Base-by-base conservation (phyloP, 228 moss, liverwort and hornwort species). In the Sphagnum magellanicum region DNA sequence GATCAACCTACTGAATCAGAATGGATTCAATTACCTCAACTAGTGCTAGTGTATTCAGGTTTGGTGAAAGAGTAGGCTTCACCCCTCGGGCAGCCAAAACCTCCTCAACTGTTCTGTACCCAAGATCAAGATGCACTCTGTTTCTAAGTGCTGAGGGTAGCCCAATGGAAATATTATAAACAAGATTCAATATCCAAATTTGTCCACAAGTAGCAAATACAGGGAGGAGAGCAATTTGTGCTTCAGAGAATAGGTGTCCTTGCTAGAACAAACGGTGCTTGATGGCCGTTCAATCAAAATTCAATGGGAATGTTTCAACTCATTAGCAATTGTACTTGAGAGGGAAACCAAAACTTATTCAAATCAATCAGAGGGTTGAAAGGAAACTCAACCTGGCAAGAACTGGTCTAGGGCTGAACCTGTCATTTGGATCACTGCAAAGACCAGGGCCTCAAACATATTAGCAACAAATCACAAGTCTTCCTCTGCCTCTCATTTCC, bases 1-100 rank as follows among this genome's bases (percentile, higher is more conserved):
- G 32, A 32, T 32, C 32, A 32, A 32, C 32, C 32, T 32, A 32
- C 32, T 32, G 32, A 32, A 6, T 48, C 32, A 59, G 15, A 49
- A 16, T 7, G 64, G 65, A 49, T 58, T 50, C 67, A 14, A 70
- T 72, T 83, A 96, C 97, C 91, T 98, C 98, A 64, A 98, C 98
- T 57, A 98, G 75, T 68, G 98, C 98, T 71, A 98, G 82, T 6
- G 98, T 98, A 66, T 92, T 94, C 59, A 94, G 81, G 82, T 98
- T 98, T 49, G 98, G 98, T 68, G 98, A 98, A 55, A 98, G 79
- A 16, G 94, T 94, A 72, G 98, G 98, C 75, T 98, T 98, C 66
- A 98, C 98, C 67, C 98, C 94, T 77, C 89, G 85, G 64, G 98
- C 98, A 75, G 98, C 98, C 67, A 89, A 80, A 16, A 98, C 91